Evolutionary conservation across 805 yeast species (phyloP), one percentile per base, ranked within the genome.

Genomic region (Candida pseudofarinosa): DNA sequence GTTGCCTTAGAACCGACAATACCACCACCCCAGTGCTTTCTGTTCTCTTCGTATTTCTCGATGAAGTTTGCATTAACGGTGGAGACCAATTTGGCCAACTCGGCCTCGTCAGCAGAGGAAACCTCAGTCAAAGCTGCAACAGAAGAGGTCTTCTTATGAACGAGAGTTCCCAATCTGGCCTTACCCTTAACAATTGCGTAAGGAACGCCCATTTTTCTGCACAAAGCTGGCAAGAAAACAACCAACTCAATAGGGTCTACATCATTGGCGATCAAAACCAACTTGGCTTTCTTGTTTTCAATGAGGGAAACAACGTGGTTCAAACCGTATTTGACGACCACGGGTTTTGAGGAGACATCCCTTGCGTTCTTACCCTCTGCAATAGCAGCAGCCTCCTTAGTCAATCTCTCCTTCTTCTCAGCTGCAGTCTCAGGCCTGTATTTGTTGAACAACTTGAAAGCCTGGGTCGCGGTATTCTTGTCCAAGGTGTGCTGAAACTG

Each of bases 1-100:
- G 79, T 80, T 65, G 97, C 88, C 81, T 91, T 93, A 62, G 85
- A 77, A 73, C 98, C 97, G 81, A 93, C 77, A 74, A 88, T 69
- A 82, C 99, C 99, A 81, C 99, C 99, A 81, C 98, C 98, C 99
- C 99, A 91, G 84, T 88, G 96, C 79, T 88, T 89, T 83, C 95
- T 91, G 69, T 80, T 67, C 62, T 93, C 97, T 67, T 91, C 97
- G 85, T 84, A 88, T 77, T 88, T 88, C 69, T 87, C 96, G 61
- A 74, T 71, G 76, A 85, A 91, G 93, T 88, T 89, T 58, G 95
- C 83, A 76, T 88, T 83, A 73, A 91, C 80, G 65, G 98, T 85
- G 46, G 97, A 85, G 58, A 93, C 80, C 66, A 91, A 81, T 72
- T 88, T 86, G 58, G 97, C 89, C 63, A 91, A 83, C 66, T 87